phyloP scores from a whole-genome alignment of 78 protist genomes.

The slime mould (Dictyostelium discoideum) region DNA sequence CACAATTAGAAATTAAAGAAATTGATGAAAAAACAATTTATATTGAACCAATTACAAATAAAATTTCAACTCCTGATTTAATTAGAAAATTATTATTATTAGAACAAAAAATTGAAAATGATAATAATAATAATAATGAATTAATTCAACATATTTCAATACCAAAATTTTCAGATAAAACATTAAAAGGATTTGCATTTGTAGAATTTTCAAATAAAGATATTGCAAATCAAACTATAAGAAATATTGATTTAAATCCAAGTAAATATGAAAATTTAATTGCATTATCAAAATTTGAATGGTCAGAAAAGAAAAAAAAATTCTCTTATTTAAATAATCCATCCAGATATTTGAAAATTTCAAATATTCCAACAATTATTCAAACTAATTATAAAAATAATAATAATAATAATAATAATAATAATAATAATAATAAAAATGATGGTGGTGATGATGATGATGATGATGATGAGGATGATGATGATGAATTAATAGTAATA shows the following conservation, averaged over 20 bases:
- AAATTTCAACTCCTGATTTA: not conserved
- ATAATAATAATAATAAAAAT: not conserved
- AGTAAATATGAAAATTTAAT: not conserved
- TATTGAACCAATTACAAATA: slow-evolving; percentile 46
- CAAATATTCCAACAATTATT: not conserved
- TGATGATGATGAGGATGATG: not conserved
- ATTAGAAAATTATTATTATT: not conserved
- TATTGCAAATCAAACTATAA: not conserved
- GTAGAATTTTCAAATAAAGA: slow-evolving; percentile 27
- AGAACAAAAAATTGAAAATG: not conserved
- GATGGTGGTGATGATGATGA: not conserved
- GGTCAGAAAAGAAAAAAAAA: slow-evolving; percentile 32
- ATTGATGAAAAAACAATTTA: slow-evolving; percentile 52
- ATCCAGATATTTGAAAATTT: slow-evolving; percentile 7
- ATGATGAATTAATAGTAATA: not conserved
- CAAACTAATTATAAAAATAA: not conserved
- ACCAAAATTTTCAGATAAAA: slow-evolving; percentile 46
- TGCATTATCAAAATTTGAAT: slow-evolving; percentile 43
- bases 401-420: not conserved
- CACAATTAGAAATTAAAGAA: not conserved
- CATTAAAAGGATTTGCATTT: slow-evolving; percentile 54
- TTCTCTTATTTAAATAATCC: not conserved
- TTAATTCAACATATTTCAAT: slow-evolving; percentile 25
- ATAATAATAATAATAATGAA: not conserved
- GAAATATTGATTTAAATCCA: not conserved